Evolutionary conservation across 139 green algal species (phyloP).

Genomic region (Diplosphaera chodatii): DNA sequence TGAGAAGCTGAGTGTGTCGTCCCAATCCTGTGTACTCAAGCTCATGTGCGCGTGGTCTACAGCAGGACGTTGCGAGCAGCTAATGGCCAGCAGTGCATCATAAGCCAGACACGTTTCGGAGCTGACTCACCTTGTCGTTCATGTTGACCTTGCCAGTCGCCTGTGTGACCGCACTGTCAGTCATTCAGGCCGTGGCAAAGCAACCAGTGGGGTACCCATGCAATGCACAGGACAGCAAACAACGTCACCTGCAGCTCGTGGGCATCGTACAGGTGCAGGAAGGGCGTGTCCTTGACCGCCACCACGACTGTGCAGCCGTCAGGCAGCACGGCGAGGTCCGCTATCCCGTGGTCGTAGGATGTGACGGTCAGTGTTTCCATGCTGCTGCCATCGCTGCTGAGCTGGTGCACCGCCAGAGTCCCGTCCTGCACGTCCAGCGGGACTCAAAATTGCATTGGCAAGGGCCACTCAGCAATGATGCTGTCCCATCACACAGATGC

Average conservation of each 20-base stretch:
- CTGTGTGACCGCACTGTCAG: no score
- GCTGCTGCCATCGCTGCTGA: neutral
- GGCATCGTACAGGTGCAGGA: constrained; percentile 20
- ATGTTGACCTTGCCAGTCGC: constrained; percentile 42
- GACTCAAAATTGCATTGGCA: no score
- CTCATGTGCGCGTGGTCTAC: no score
- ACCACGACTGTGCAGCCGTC: constrained; percentile 20
- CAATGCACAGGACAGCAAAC: no score
- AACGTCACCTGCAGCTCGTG: neutral
- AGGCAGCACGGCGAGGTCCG: constrained; percentile 21
- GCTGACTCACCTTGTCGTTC: constrained; percentile 42
- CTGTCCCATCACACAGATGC: no score
- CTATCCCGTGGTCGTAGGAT: constrained; percentile 17
- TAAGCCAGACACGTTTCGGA: no score
- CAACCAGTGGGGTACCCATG: no score
- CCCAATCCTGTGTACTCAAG: constrained; percentile 9
- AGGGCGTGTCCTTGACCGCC: constrained; percentile 22
- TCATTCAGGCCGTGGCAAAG: no score
- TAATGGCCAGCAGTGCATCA: no score
- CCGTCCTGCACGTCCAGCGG: constrained; percentile 15
- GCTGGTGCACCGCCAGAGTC: constrained; percentile 18
- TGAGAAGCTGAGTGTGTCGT: constrained; percentile 58
- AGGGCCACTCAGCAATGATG: no score
- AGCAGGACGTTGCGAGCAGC: no score
- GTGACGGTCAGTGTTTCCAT: constrained; percentile 7